These are phyloP conservation scores for Phaeodactylum tricornutum DNA, from an alignment of 108 stramenopile species.

Conservation along the genomic window DNA sequence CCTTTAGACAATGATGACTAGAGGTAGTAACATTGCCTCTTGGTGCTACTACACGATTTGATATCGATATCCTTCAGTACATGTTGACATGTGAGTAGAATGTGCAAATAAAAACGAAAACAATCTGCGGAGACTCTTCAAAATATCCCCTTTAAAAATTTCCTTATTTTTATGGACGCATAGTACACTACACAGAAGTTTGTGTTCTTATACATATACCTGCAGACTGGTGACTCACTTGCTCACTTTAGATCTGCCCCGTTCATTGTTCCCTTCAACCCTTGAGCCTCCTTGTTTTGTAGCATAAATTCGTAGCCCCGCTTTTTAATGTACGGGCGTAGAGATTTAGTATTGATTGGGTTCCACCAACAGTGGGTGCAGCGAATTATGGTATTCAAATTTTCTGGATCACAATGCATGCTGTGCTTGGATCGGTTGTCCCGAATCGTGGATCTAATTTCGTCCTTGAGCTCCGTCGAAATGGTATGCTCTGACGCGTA, in stretches of 20 bases:
- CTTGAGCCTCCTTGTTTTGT: constrained; percentile 59
- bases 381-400: constrained; percentile 78
- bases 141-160: too few species aligned
- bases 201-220: too few species aligned
- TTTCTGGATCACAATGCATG: constrained; percentile 78
- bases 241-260: too few species aligned
- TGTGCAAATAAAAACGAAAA: too few species aligned
- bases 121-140: too few species aligned
- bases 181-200: too few species aligned
- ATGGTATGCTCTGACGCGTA: constrained; percentile 91
- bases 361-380: constrained; percentile 96
- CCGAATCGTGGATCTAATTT: constrained; percentile 74
- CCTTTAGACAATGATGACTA: background rate
- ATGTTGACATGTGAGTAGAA: too few species aligned
- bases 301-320: constrained; percentile 68
- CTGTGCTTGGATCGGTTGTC: constrained; percentile 80
- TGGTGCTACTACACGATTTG: too few species aligned
- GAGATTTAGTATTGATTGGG: constrained; percentile 79
- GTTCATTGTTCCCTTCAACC: constrained; percentile 33
- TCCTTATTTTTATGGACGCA: too few species aligned
- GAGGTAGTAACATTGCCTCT: too few species aligned
- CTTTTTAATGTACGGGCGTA: constrained; percentile 75
- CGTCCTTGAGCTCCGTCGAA: constrained; percentile 66
- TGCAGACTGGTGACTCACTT: too few species aligned
- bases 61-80: too few species aligned